phyloP scores from a whole-genome alignment of 1,284 basidiomycete genomes.

The Boletus semigastroideus region DNA sequence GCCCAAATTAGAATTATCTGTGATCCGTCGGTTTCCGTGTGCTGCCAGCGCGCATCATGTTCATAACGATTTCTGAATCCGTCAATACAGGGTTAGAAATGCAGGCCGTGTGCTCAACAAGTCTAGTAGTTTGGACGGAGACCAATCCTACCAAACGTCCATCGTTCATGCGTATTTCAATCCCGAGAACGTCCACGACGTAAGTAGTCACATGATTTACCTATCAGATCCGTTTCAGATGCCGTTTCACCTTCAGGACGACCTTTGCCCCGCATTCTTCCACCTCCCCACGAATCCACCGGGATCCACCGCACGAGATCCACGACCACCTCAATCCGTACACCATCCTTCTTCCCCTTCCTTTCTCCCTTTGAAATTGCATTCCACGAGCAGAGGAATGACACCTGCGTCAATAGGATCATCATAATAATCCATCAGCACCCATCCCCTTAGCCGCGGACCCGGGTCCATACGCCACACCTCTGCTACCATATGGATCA shows the following conservation, averaged over 20 bases:
- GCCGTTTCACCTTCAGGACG: neutral
- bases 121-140: neutral
- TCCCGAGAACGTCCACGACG: too few relatives aligned
- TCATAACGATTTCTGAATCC: neutral
- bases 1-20: neutral
- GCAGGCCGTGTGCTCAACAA: neutral
- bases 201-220: neutral
- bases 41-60: neutral
- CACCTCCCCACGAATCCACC: neutral
- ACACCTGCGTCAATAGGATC: conserved; percentile 52
- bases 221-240: neutral
- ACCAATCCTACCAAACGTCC: too few relatives aligned
- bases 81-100: neutral
- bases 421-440: conserved; percentile 67
- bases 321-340: neutral
- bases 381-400: conserved; percentile 70
- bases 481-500: neutral
- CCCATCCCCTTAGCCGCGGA: conserved; percentile 54
- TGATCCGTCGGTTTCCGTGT: conserved; percentile 1
- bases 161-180: too few relatives aligned
- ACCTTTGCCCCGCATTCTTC: neutral
- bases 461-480: neutral
- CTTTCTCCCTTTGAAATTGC: conserved; percentile 61
- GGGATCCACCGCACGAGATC: conserved; percentile 1
- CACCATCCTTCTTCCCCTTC: conserved; percentile 49